Base-by-base conservation (phyloP, 768 basidiomycete species). In the Leucocoprinus leucothites region DNA sequence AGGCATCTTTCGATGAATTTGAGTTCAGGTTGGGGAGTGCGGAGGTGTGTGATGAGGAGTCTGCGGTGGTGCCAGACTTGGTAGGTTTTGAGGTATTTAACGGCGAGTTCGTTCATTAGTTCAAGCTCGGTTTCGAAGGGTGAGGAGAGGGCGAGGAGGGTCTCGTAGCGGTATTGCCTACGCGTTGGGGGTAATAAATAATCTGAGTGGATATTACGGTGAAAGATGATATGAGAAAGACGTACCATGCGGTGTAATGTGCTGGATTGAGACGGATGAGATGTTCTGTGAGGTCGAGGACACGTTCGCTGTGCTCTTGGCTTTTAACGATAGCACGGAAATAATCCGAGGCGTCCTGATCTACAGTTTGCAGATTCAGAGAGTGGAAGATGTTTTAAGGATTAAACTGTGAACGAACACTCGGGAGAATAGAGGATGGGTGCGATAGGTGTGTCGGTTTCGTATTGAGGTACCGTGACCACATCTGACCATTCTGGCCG, bases 41-140 rank as follows among this genome's bases (percentile, higher is more conserved):
- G 74, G 28, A 82, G 75, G 44, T 76, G 70, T 35, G 77, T 77
- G 58, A 93, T 80, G 35, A 94, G 76, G 34, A 93, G 82, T 3
- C 88, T 84, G 41, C 91, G 86, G 65, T 94, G 91, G 71, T 89
- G 95, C 97, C 97, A 98, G 22, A 98, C 95, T 74, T 99, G 97
- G 70, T 98, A 98, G 9, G 88, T 94, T 74, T 98, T 99, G 65
- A 98, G 79, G 69, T 86, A 86, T 60, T 79, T 78, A 60, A 86
- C 79, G 19, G 94, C 90, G 51, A 98, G 80, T 60, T 86, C 86
- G 72, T 97, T 91, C 85, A 97, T 94, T 31, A 96, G 76, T 49
- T 70, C 71, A 1, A 98, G 77, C 72, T 99, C 96, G 3, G 69
- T 75, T n/a, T 85, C 79, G 56, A 98, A 77, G 24, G 89, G 78